phyloP scores from a whole-genome alignment of 108 stramenopile species.

The Hondaea fermentalgiana region DNA sequence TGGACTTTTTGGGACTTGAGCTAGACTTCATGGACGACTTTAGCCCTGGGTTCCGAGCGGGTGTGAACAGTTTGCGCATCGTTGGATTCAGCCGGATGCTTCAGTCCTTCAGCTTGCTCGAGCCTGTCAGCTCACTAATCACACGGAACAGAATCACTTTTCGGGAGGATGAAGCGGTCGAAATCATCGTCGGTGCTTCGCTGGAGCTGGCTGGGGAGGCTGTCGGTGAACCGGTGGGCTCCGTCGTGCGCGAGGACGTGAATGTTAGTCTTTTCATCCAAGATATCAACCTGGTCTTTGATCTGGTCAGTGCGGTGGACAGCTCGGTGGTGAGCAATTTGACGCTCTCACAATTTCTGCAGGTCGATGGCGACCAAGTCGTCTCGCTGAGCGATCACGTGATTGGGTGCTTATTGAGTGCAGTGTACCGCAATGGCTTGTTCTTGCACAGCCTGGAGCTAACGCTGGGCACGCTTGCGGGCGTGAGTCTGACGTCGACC shows the following conservation, averaged over 20 bases:
- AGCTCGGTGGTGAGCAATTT: neutral
- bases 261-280: neutral
- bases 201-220: neutral
- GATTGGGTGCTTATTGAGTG: neutral
- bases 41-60: neutral
- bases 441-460: neutral
- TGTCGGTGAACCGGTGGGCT: neutral
- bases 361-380: neutral
- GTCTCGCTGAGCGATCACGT: neutral
- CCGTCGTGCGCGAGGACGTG: neutral
- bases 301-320: neutral
- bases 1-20: neutral
- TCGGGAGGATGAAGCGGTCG: neutral
- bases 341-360: neutral
- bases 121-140: neutral
- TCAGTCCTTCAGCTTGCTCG: neutral
- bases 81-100: neutral
- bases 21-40: neutral
- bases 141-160: neutral
- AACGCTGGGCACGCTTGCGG: neutral
- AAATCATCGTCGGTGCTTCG: neutral
- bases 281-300: neutral
- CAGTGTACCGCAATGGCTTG: neutral
- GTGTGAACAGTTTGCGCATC: neutral
- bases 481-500: neutral